Percentiles rank a stretch among this genome's conserved stretches.
Evolutionary conservation across 768 basidiomycete species (phyloP).

Genomic region (Tubosaeta sp.): DNA sequence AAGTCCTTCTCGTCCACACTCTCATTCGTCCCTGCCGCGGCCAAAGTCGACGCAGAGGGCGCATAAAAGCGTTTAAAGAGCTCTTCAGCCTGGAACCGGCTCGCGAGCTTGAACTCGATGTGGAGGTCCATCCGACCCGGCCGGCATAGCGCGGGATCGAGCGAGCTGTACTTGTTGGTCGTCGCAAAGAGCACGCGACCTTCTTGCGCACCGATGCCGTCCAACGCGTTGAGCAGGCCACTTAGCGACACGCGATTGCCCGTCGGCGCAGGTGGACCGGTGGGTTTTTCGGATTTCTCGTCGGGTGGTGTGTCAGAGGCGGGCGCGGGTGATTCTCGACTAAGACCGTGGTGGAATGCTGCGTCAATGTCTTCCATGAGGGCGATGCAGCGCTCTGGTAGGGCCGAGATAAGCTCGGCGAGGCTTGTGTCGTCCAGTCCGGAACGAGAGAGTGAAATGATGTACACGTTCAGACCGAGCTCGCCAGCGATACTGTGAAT

Average conservation of each 20-base stretch:
- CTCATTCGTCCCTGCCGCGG: neutral
- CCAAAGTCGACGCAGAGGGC: slow-evolving; percentile 30
- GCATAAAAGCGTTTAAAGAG: slow-evolving; percentile 69
- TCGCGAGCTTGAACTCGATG: slow-evolving; percentile 73
- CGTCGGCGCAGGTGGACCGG: slow-evolving; percentile 8
- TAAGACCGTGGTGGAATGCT: slow-evolving; percentile 52
- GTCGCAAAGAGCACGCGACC: slow-evolving; percentile 80
- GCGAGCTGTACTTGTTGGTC: slow-evolving; percentile 64
- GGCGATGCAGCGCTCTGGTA: slow-evolving; percentile 70
- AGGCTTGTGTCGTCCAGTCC: slow-evolving; percentile 63
- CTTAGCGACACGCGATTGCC: slow-evolving; percentile 54
- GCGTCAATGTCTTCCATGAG: slow-evolving; percentile 86
- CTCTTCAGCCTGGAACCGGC: slow-evolving; percentile 59
- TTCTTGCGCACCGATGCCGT: slow-evolving; percentile 76
- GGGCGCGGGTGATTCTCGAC: slow-evolving; percentile 24
- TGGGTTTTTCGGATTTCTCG: slow-evolving; percentile 10
- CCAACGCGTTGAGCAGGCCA: slow-evolving; percentile 74
- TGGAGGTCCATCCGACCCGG: slow-evolving; percentile 81
- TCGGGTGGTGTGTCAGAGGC: neutral
- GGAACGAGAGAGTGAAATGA: slow-evolving; percentile 59
- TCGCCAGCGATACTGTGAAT: slow-evolving; percentile 79
- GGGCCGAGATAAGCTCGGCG: slow-evolving; percentile 50
- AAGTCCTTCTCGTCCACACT: neutral
- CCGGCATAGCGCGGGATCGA: slow-evolving; percentile 72
- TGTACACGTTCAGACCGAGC: slow-evolving; percentile 68